phyloP scores from a whole-genome alignment of 768 basidiomycete genomes.

The Terana coerulea region DNA sequence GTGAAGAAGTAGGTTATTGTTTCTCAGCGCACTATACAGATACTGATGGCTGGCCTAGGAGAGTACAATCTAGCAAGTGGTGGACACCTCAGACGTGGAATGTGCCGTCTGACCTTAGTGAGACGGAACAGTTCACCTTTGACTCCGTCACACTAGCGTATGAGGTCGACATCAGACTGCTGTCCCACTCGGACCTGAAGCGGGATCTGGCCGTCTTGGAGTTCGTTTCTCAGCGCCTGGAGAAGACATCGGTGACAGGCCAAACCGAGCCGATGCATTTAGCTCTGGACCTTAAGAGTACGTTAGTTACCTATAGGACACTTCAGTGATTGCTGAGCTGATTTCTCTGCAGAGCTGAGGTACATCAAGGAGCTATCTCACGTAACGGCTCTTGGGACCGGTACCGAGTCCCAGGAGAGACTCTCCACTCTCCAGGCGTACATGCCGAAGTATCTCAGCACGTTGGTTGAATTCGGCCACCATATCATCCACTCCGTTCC shows the following conservation, averaged over 20 bases:
- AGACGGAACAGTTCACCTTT: neutral
- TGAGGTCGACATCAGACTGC: slow-evolving; percentile 24
- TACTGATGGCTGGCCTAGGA: neutral
- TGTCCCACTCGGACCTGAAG: neutral
- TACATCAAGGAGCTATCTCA: slow-evolving; percentile 15
- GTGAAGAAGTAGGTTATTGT: slow-evolving; percentile 9
- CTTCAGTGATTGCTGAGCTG: neutral
- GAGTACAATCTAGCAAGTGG: neutral
- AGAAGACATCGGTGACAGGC: slow-evolving; percentile 1
- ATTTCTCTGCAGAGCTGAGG: slow-evolving; percentile 4
- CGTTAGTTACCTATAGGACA: slow-evolving; percentile 10
- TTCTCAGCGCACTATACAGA: neutral
- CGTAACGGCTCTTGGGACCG: slow-evolving; percentile 6
- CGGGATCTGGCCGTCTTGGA: neutral
- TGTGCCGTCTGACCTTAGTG: neutral
- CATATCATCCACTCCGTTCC: slow-evolving; percentile 20
- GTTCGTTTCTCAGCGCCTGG: neutral
- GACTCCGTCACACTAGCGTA: slow-evolving; percentile 23
- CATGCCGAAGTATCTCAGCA: slow-evolving; percentile 10
- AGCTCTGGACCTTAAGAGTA: slow-evolving; percentile 15
- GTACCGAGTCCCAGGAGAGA: neutral
- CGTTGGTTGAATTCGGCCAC: slow-evolving; percentile 8
- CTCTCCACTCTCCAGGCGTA: slow-evolving; percentile 9
- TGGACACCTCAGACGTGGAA: slow-evolving; percentile 1
- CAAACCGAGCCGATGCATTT: slow-evolving; percentile 15